These are phyloP conservation scores for Colletotrichum somersetense DNA, from an alignment of 2,329 filamentous ascomycete species.

Conservation along the genomic window DNA sequence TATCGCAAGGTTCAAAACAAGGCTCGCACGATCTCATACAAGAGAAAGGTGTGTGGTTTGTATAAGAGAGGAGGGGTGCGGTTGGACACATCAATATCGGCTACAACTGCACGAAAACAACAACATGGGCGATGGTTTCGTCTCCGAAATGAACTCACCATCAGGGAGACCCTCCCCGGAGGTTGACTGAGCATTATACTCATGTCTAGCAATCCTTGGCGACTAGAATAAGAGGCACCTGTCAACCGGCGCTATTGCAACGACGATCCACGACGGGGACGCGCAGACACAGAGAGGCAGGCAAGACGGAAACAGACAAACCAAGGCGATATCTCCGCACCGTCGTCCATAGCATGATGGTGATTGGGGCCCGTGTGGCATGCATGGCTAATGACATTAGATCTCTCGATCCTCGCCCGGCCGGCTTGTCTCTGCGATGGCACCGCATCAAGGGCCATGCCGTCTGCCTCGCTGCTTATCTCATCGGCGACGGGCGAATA, in stretches of 20 bases:
- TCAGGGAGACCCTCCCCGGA: not conserved
- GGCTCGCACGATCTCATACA: not conserved
- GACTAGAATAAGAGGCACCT: not conserved
- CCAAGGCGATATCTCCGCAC: too few relatives aligned
- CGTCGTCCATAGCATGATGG: constrained; percentile 5
- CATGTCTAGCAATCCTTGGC: constrained; percentile 26
- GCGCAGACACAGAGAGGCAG: not conserved
- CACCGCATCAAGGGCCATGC: too few relatives aligned
- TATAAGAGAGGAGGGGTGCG: not conserved
- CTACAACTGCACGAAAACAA: not conserved
- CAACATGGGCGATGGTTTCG: not conserved
- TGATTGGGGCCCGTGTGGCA: constrained; percentile 1
- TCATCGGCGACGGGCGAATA: not conserved
- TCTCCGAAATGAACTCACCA: not conserved
- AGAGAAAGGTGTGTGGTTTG: not conserved
- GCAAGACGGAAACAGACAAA: too few relatives aligned
- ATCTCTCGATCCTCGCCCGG: not conserved
- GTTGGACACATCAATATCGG: not conserved
- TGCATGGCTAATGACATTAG: constrained; percentile 19
- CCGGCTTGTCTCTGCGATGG: constrained; percentile 1
- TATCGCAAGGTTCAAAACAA: constrained; percentile 2
- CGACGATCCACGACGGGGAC: not conserved
- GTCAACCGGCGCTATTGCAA: not conserved
- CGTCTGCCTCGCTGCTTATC: not conserved
- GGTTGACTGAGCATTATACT: not conserved